Base-by-base conservation (phyloP, 345 rosid species). In the Triadica sebifera region DNA sequence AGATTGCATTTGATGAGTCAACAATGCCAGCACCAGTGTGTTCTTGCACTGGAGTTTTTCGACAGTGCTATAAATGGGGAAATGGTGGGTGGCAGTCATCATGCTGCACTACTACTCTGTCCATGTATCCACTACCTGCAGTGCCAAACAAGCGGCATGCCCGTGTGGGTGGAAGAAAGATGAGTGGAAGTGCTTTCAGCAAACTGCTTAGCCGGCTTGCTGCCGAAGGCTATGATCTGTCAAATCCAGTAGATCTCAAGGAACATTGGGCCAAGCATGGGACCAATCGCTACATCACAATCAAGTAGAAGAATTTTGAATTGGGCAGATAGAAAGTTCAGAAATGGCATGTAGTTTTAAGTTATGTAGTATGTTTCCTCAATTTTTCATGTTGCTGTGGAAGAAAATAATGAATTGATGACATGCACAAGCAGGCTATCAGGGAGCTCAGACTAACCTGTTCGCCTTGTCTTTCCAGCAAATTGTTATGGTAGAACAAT, bases 21-120 rank as follows among this genome's bases (percentile, higher is more conserved):
- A 95, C 93, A 24, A 93, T 95, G 98, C 88, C 94, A 39, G 87
- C 99, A 0, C 99, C 98, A 0, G 91, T 87, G 0, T 93, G 99
- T 86, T 93, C 99, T 12, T 95, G 99, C 85, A 95, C 99, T 1
- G 97, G 98, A 55, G 51, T 80, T 19, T 81, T 87, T 9, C 89
- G 98, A 80, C 99, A 95, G 74, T 95, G 98, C 89, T 95, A 95
- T 81, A 95, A 95, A 82, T 95, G 99, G 99, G 99, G 99, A 5
- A 95, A 84, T 51, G 98, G 99, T 38, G 99, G 99, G 11, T 95
- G 99, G 99, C 98, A 95, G 69, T 95, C 99, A 58, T 87, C 99
- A 1, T 95, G 99, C 69, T 95, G 99, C 94, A 95, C 99, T 5
- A 95, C 96, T 63, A 83, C 90, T 25, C 65, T 95, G 61, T 95